A percentile compares a stretch with the other conserved stretches of the same genome.
Conservation (phyloP, 768 basidiomycete species). For the Holtermannia corniformis region DNA sequence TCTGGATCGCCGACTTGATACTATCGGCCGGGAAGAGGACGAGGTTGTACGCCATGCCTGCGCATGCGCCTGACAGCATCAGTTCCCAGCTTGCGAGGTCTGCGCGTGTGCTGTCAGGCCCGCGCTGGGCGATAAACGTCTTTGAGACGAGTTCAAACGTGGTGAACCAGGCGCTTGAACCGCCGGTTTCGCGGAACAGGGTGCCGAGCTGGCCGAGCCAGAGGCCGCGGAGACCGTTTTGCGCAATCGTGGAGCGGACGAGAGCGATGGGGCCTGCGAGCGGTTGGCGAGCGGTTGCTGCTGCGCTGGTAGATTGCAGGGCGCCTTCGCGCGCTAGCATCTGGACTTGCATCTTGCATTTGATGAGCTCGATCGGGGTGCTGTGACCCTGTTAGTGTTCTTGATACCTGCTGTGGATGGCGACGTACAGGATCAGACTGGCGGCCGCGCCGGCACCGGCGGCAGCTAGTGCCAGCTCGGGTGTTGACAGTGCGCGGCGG, state of each 20-base stretch:
- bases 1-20: slow-evolving; percentile 90
- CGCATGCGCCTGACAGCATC: slow-evolving; percentile 73
- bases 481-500: slow-evolving; percentile 28
- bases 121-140: slow-evolving; percentile 47
- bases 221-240: slow-evolving; percentile 69
- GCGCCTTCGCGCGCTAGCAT: slow-evolving; percentile 51
- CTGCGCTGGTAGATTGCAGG: slow-evolving; percentile 9
- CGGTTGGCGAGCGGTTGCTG: slow-evolving; percentile 27
- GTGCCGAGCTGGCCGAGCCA: slow-evolving; percentile 96
- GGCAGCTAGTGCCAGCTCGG: slow-evolving; percentile 68
- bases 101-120: slow-evolving; percentile 19
- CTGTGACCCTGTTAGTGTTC: slow-evolving; percentile 42
- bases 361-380: slow-evolving; percentile 87
- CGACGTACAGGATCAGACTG: slow-evolving; percentile 72
- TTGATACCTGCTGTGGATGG: neutral
- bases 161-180: slow-evolving; percentile 81
- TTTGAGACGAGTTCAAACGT: slow-evolving; percentile 70
- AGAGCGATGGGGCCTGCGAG: slow-evolving; percentile 70
- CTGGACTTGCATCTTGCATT: slow-evolving; percentile 97
- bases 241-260: slow-evolving; percentile 54
- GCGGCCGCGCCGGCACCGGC: slow-evolving; percentile 78
- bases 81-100: slow-evolving; percentile 67
- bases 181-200: slow-evolving; percentile 84
- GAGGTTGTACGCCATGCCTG: slow-evolving; percentile 75
- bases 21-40: slow-evolving; percentile 93